These are phyloP conservation scores for Scheffersomyces stipitis DNA, from an alignment of 805 yeast species.

Conservation along the genomic window DNA sequence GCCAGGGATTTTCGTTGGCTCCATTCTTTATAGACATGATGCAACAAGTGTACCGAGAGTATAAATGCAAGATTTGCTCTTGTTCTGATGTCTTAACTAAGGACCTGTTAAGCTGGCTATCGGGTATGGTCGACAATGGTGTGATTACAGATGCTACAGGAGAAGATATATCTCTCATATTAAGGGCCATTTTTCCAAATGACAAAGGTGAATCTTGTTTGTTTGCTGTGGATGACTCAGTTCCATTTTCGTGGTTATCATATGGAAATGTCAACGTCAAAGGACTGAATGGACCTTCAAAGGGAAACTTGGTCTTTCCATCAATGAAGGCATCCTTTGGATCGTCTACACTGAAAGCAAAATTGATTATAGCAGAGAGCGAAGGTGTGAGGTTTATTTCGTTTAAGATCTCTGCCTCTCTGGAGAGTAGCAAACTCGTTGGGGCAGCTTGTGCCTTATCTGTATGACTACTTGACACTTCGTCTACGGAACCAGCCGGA, in stretches of 20 bases:
- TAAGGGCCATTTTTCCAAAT: not conserved
- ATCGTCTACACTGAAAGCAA: conserved; percentile 29
- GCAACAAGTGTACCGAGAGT: conserved; percentile 36
- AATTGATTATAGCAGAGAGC: conserved; percentile 36
- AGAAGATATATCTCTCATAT: not conserved
- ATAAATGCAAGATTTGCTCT: conserved; percentile 36
- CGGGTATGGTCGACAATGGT: conserved; percentile 3
- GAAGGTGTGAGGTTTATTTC: conserved; percentile 36
- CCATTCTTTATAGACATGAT: conserved; percentile 67
- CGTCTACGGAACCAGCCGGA: not conserved
- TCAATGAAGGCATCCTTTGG: conserved; percentile 11
- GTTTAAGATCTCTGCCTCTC: not conserved
- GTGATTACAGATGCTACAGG: conserved; percentile 1
- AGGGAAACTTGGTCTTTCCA: conserved; percentile 9
- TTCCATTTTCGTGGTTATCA: not conserved
- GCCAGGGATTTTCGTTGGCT: conserved; percentile 68
- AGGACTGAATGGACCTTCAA: conserved; percentile 31
- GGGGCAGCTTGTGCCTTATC: not conserved
- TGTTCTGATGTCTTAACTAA: conserved; percentile 29
- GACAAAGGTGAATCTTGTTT: no score
- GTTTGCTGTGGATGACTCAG: no score
- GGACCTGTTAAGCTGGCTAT: conserved; percentile 9
- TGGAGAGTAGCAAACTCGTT: not conserved
- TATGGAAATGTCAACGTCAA: conserved; percentile 10
- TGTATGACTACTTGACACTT: not conserved